These are phyloP conservation scores for Sarocladiaceae sp. DNA, from an alignment of 2,329 filamentous ascomycete species.

Conservation along the genomic window DNA sequence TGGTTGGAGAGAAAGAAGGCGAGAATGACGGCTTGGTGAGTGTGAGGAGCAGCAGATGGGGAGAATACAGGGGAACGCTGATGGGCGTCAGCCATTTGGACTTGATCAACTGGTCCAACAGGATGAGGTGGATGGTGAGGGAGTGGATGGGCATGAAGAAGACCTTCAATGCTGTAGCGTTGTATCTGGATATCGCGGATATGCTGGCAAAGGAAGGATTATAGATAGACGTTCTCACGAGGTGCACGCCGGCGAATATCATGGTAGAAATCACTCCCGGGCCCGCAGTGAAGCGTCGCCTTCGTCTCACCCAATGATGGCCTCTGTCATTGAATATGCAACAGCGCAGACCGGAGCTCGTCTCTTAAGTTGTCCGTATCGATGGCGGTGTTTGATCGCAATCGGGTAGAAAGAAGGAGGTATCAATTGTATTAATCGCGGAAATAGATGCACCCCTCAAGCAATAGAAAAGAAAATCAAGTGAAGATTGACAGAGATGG, in stretches of 20 bases:
- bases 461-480: neutral
- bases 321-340: neutral
- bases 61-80: slow-evolving; percentile 60
- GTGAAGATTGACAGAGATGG: neutral
- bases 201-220: slow-evolving; percentile 67
- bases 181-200: slow-evolving; percentile 62
- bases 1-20: slow-evolving; percentile 50
- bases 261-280: neutral
- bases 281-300: neutral
- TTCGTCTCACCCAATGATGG: neutral
- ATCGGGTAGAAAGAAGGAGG: slow-evolving; percentile 3
- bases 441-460: neutral
- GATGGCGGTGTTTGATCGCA: too few relatives aligned
- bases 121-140: slow-evolving; percentile 50
- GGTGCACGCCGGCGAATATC: too few relatives aligned
- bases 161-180: slow-evolving; percentile 64
- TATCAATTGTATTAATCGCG: slow-evolving; percentile 9
- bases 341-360: neutral
- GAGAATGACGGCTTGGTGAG: slow-evolving; percentile 66
- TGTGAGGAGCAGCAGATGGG: slow-evolving; percentile 58
- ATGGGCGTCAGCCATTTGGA: slow-evolving; percentile 60
- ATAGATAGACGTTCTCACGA: too few relatives aligned
- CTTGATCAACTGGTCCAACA: slow-evolving; percentile 65
- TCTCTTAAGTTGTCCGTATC: too few relatives aligned
- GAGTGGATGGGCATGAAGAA: slow-evolving; percentile 47